Evolutionary conservation across 257 asterid genomes (phyloP), one percentile per base, ranked within the genome.

Genomic region (Prunella vulgaris): DNA sequence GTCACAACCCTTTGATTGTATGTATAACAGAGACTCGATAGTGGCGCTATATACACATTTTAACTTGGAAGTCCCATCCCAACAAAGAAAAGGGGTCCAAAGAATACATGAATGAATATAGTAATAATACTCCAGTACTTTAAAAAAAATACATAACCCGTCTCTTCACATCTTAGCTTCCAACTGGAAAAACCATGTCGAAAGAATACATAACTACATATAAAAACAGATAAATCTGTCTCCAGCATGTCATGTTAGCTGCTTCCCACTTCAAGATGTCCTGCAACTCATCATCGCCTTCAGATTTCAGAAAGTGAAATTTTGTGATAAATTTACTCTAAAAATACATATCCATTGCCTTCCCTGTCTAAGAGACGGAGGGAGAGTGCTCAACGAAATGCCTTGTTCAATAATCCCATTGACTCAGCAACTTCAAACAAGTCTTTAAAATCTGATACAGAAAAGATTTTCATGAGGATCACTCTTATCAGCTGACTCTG

Each of bases 341-440:
- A 35, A 35, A 35, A 35, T 0, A n/a, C 42, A 35, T 6, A 32
- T 35, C 42, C 12, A 10, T 35, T 33, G 38, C 38, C 38, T 33
- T n/a, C 1, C 10, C 10, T 0, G 9, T 33, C 38, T 7, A 33
- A 10, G 0, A 4, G 10, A 35, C n/a, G n/a, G 33, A 30, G 33
- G 0, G 33, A 30, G 78, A 76, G 74, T 51, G 76, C 67, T 89
- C 85, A 89, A 59, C 85, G 97, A 37, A 87, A 74, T 20, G 95
- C 80, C 77, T 77, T 86, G 84, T 88, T 89, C 72, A 74, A 80
- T 71, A 94, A 85, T 10, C 97, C 95, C 98, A 94, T 91, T 1
- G 98, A 86, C 66, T 85, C 94, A 20, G 93, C 98, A 59, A 85
- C 83, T 83, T 94, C 96, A n/a, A n/a, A n/a, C n/a, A n/a, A n/a